Conservation (phyloP, 169 alveolate species). For the Plasmodium knowlesi region DNA sequence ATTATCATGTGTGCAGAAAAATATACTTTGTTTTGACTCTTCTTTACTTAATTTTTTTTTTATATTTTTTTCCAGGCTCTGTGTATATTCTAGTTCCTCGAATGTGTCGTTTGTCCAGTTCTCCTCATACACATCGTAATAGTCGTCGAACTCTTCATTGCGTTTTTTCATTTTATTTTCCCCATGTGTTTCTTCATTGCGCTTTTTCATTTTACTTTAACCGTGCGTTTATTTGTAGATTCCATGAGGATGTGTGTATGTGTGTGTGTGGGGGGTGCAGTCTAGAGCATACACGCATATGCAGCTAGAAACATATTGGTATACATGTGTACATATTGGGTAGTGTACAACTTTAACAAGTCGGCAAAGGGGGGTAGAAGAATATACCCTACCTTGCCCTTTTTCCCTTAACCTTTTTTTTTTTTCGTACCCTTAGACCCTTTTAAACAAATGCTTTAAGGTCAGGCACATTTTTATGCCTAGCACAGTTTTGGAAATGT, state of each 20-base stretch:
- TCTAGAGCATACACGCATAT: neutral
- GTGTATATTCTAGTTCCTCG: constrained; percentile 51
- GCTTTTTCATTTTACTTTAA: constrained; percentile 18
- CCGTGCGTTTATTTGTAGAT: neutral
- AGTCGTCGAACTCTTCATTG: constrained; percentile 52
- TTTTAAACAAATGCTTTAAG: neutral
- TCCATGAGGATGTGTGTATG: neutral
- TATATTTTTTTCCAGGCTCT: constrained; percentile 63
- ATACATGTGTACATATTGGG: neutral
- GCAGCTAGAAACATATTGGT: neutral
- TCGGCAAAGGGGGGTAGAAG: neutral
- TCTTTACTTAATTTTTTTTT: constrained; percentile 49
- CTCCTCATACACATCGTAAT: constrained; percentile 59
- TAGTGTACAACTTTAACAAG: neutral
- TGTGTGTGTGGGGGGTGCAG: neutral
- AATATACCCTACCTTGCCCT: neutral
- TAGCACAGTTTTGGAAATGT: neutral
- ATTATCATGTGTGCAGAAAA: constrained; percentile 39
- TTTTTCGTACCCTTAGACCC: neutral
- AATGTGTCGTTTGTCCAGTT: constrained; percentile 65
- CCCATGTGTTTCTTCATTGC: neutral
- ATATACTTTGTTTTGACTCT: constrained; percentile 38
- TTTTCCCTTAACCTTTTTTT: neutral
- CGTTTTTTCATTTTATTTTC: constrained; percentile 22
- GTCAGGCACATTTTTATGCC: neutral